These are phyloP conservation scores for Scutellaria minor DNA, from an alignment of 257 asterid genomes.

Conservation along the genomic window DNA sequence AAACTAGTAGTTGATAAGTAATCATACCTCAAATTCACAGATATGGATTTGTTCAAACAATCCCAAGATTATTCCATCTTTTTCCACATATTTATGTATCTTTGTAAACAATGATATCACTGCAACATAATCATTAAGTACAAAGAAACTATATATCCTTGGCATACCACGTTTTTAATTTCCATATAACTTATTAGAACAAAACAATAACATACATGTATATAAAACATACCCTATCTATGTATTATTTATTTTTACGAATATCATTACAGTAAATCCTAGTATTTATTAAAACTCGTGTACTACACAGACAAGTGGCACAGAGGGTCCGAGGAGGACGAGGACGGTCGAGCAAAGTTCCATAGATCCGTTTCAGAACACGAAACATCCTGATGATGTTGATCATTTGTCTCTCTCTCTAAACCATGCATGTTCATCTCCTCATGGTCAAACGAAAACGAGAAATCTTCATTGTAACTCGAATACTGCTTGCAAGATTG, in stretches of 20 bases:
- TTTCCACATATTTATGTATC: neutral
- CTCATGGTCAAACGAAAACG: constrained; percentile 50
- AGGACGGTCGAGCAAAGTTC: constrained; percentile 61
- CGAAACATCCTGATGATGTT: constrained; percentile 41
- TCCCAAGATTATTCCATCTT: neutral
- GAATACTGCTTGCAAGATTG: constrained; percentile 42
- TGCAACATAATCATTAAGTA: no score
- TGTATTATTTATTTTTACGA: neutral
- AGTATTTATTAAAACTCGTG: neutral
- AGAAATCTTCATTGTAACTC: constrained; percentile 44
- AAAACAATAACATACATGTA: neutral
- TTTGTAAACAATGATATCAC: constrained; percentile 30
- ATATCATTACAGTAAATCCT: neutral
- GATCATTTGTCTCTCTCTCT: constrained; percentile 1
- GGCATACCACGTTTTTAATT: no score
- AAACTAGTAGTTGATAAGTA: no score
- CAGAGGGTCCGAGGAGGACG: constrained; percentile 64
- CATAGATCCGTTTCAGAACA: constrained; percentile 62
- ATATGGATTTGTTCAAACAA: neutral
- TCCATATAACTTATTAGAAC: neutral
- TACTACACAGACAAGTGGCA: constrained; percentile 73
- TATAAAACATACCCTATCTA: neutral
- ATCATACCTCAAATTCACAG: no score
- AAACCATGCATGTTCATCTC: constrained; percentile 37
- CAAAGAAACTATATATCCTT: no score